Evolutionary conservation across 805 yeast species (phyloP), one percentile per base, ranked within the genome.

Genomic region (Saccharomycopsis sp.): DNA sequence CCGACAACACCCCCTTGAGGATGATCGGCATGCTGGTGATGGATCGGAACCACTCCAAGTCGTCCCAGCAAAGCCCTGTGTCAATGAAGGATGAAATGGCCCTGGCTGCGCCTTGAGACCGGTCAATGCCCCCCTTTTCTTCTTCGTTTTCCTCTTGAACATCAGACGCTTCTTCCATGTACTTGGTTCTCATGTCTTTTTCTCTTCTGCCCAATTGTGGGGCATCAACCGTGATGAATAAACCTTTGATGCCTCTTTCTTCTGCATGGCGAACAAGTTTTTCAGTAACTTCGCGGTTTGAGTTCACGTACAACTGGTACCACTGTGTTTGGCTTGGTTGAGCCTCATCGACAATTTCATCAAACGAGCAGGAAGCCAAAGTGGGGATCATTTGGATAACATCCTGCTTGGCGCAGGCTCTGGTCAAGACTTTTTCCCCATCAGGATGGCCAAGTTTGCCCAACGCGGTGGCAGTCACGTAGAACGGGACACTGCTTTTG

Each of bases 371-470:
- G 4, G 95, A 82, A 1, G 96, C 89, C 52, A 86, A 67, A 1
- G 95, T 88, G 4, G 96, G 88, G 43, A 88, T 79, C 97, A 88
- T 88, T 60, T 88, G 96, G 42, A 81, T 75, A 23, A 78, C 66
- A 33, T 66, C 75, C 42, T 82, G 80, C 42, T 70, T 67, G 30
- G 76, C 85, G 21, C 94, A 82, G n/a, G 86, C 86, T 53, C 80
- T 67, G 1, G 96, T 86, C 49, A 89, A 71, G 13, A 80, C 86
- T 45, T 75, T 73, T 60, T 89, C 97, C 43, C 97, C 97, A 30
- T 85, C 96, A 2, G 86, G 86, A 54, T 88, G 92, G 3, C 96
- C 97, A 50, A 89, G 69, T 54, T 79, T 81, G 27, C 94, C 96
- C 48, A 87, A 67, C 0, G 96, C 97, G 4, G 97, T 85, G 2